A percentile compares a stretch with the other conserved stretches of the same genome.
phyloP scores from a whole-genome alignment of 1,284 basidiomycete genomes.

The Ceratobasidium sp. region DNA sequence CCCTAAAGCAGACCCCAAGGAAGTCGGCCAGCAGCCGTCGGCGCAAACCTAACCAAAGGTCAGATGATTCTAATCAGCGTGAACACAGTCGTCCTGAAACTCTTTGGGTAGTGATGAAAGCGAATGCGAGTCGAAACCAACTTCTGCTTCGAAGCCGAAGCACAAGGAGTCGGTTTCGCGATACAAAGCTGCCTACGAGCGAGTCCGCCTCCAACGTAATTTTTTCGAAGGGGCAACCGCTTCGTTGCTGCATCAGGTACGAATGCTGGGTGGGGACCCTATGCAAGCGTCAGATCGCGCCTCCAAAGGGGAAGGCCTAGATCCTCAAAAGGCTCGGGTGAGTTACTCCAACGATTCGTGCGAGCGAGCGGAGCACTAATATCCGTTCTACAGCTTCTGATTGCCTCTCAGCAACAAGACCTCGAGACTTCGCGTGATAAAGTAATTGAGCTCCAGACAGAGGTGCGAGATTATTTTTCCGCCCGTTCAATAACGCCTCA shows the following conservation, averaged over 20 bases:
- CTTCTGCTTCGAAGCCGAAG: neutral
- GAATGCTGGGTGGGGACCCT: conserved; percentile 33
- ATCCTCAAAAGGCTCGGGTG: conserved; percentile 27
- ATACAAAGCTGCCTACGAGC: conserved; percentile 38
- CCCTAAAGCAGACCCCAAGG: neutral
- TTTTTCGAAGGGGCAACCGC: conserved; percentile 12
- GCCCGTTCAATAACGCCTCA: neutral
- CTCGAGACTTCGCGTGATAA: conserved; percentile 11
- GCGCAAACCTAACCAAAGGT: conserved; percentile 29
- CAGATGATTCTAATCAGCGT: neutral
- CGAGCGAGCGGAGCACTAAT: neutral
- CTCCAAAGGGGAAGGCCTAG: conserved; percentile 20
- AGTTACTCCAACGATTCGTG: conserved; percentile 2
- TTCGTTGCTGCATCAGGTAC: conserved; percentile 25
- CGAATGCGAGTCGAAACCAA: neutral
- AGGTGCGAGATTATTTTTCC: conserved; percentile 8
- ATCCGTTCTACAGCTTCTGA: neutral
- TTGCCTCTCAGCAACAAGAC: conserved; percentile 22
- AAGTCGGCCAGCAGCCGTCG: conserved; percentile 17
- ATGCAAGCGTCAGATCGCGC: conserved; percentile 21
- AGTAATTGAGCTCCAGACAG: conserved; percentile 22
- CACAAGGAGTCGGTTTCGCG: neutral
- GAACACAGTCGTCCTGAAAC: neutral
- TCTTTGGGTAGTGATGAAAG: conserved; percentile 6
- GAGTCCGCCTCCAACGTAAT: conserved; percentile 18